phyloP scores from a whole-genome alignment of 78 protist genomes.

The Tieghemostelium lacteum region DNA sequence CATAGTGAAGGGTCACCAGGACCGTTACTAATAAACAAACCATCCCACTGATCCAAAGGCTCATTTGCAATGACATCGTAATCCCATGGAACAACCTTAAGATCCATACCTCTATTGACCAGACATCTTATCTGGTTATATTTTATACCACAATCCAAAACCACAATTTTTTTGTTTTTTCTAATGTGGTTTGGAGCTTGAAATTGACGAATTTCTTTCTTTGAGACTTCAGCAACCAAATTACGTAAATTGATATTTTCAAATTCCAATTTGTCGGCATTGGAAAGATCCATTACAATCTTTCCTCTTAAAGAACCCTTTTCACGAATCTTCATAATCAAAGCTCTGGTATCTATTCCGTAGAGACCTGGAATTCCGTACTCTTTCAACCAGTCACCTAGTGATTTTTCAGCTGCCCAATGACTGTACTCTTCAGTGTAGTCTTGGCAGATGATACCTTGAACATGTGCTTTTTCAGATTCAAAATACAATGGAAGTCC shows the following conservation, averaged over 20 bases:
- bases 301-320: conserved; percentile 94
- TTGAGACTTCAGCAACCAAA: conserved; percentile 80
- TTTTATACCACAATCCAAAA: conserved; percentile 97
- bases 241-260: conserved; percentile 42
- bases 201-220: conserved; percentile 26
- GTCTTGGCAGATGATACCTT: conserved; percentile 89
- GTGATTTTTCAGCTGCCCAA: conserved; percentile 93
- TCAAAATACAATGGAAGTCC: conserved; percentile 92
- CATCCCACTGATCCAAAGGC: conserved; percentile 84
- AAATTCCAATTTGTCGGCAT: conserved; percentile 89
- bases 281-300: conserved; percentile 70
- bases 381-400: conserved; percentile 91
- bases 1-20: conserved; percentile 96
- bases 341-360: conserved; percentile 96
- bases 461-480: conserved; percentile 85
- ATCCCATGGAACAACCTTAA: conserved; percentile 97
- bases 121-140: conserved; percentile 92
- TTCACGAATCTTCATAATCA: conserved; percentile 94
- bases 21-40: conserved; percentile 95
- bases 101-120: conserved; percentile 87
- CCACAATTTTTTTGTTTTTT: conserved; percentile 81
- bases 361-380: conserved; percentile 94
- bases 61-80: conserved; percentile 85
- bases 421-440: conserved; percentile 94
- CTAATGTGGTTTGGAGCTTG: conserved; percentile 5